Evolutionary conservation across 2,329 filamentous ascomycete genomes (phyloP), one percentile per base, ranked within the genome.

Genomic region (Colletotrichum lini): DNA sequence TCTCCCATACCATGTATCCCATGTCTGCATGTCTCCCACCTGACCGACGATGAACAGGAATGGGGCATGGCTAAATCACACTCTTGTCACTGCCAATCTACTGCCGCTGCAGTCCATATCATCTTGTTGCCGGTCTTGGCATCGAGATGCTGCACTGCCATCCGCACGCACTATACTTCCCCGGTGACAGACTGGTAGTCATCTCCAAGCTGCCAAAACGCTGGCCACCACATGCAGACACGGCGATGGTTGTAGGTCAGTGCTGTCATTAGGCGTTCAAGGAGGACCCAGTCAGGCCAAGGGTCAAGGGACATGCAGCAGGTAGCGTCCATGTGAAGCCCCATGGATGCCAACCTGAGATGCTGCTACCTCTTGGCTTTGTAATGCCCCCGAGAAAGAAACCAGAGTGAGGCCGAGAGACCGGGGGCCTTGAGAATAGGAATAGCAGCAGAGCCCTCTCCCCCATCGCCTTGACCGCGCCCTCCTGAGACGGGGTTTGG

Each of bases 281-380:
- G 35, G 35, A 38, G 30, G 6, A 16, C 52, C 44, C 18, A 12
- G 44, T 15, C 58, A 38, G 35, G 8, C 35, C 35, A 61, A 61
- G 58, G 58, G 35, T 61, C 58, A 49, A 61, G 58, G 42, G 21
- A 56, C 26, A 47, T 38, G 23, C 18, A 47, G 38, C 50, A 53
- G 26, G 57, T 67, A 53, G 44, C 44, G 56, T 57, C 47, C 64
- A 70, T 70, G 68, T 70, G 67, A 66, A 60, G n/a, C 60, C 30
- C 49, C 21, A 57, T 26, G 26, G 58, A 60, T n/a, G 35, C 47
- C 65, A 67, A 62, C 64, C 58, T 52, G 68, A 58, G 58, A 58
- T 71, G 68, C 23, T 68, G 68, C 62, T 67, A 68, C 68, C 47
- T 67, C 57, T 71, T 71, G 68, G 68, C 57, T 58, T 67, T 42